A percentile compares a stretch with the other conserved stretches of the same genome.
phyloP scores from a whole-genome alignment of 148 eudicot species.

The Rhododendron henanense region DNA sequence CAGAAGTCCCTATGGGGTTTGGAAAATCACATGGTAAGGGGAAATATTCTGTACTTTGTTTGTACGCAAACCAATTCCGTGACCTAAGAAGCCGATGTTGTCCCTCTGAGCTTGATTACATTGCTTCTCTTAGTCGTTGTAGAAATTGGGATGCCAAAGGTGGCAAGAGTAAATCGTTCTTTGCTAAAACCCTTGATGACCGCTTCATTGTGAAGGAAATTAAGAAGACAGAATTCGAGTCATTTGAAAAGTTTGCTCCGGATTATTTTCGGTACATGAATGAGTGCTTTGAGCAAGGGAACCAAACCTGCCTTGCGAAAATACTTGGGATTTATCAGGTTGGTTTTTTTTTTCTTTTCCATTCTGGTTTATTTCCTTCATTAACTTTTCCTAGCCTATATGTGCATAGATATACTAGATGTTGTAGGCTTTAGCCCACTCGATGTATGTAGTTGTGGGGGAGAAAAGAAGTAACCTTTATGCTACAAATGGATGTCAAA shows the following conservation, averaged over 20 bases:
- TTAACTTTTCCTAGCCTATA: background rate
- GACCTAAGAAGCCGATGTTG: constrained; percentile 65
- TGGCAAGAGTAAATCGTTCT: constrained; percentile 92
- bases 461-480: background rate
- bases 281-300: constrained; percentile 58
- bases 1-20: constrained; percentile 61
- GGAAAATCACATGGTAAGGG: constrained; percentile 49
- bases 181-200: constrained; percentile 83
- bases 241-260: constrained; percentile 67
- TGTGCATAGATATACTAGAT: background rate
- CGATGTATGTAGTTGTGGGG: background rate
- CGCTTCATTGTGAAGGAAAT: constrained; percentile 91
- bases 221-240: constrained; percentile 74
- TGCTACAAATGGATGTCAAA: background rate
- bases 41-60: constrained; percentile 69
- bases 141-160: constrained; percentile 96
- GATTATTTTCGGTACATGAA: constrained; percentile 68
- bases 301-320: constrained; percentile 95
- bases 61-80: constrained; percentile 65
- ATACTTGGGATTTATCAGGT: constrained; percentile 96
- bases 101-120: constrained; percentile 80
- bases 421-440: background rate
- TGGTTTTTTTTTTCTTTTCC: constrained; percentile 4
- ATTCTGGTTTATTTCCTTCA: background rate
- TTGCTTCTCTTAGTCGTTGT: constrained; percentile 90